Evolutionary conservation across 495 filamentous ascomycete genomes (phyloP).

Genomic region (Penicillium macrosclerotiorum): DNA sequence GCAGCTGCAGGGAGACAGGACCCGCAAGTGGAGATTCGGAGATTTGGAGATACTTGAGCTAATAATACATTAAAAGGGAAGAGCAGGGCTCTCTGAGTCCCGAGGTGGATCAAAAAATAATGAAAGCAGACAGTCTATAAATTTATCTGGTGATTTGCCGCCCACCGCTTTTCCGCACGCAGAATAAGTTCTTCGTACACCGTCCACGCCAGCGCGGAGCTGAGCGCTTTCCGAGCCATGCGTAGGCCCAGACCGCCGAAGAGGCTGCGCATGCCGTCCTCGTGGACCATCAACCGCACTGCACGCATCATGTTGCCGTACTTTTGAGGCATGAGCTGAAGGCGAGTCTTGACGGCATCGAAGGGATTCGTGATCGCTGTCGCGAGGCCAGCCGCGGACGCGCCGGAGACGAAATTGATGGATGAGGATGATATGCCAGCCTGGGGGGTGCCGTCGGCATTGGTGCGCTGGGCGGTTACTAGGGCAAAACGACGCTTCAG

Average conservation of each 20-base stretch:
- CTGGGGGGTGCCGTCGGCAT: slow-evolving; percentile 13
- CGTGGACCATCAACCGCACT: slow-evolving; percentile 67
- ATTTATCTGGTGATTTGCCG: slow-evolving; percentile 26
- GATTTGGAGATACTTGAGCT: slow-evolving; percentile 13
- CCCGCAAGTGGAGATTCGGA: slow-evolving; percentile 1
- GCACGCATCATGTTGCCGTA: slow-evolving; percentile 87
- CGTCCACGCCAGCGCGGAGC: slow-evolving; percentile 91
- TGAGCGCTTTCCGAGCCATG: slow-evolving; percentile 88
- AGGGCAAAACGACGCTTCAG: slow-evolving; percentile 64
- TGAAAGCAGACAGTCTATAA: slow-evolving; percentile 14
- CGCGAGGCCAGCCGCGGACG: slow-evolving; percentile 73
- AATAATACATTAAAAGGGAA: slow-evolving; percentile 19
- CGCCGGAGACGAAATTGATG: slow-evolving; percentile 83
- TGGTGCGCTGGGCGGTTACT: slow-evolving; percentile 15
- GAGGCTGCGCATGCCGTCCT: slow-evolving; percentile 78
- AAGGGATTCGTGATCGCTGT: slow-evolving; percentile 93
- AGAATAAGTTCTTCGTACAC: slow-evolving; percentile 92
- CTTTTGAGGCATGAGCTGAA: slow-evolving; percentile 81
- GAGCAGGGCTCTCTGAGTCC: background rate
- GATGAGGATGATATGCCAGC: slow-evolving; percentile 51
- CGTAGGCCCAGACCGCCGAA: slow-evolving; percentile 85
- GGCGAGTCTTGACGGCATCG: slow-evolving; percentile 90
- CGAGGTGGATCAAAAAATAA: background rate
- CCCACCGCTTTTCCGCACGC: slow-evolving; percentile 64
- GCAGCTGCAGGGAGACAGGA: slow-evolving; percentile 10